phyloP scores from a whole-genome alignment of 1,139 yeast genomes.

The Nakaseomyces glabratus region DNA sequence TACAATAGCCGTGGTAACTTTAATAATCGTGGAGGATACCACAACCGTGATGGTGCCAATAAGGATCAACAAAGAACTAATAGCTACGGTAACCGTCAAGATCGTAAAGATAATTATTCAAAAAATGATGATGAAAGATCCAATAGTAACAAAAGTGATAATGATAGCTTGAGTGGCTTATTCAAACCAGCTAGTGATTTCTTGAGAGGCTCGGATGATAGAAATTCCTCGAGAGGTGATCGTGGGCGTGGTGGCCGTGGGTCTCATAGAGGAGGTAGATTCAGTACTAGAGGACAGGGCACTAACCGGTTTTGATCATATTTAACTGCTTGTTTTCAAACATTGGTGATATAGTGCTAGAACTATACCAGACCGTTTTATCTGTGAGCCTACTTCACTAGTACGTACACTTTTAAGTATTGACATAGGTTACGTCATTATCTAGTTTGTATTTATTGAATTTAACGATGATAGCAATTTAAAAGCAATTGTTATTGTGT shows the following conservation, averaged over 20 bases:
- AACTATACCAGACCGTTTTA: too few species aligned
- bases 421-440: too few species aligned
- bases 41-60: conserved; percentile 6
- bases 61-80: background rate
- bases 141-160: conserved; percentile 7
- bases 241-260: conserved; percentile 16
- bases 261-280: conserved; percentile 7
- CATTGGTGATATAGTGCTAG: too few species aligned
- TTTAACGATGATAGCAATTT: too few species aligned
- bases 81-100: conserved; percentile 8
- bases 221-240: conserved; percentile 3
- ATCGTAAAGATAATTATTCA: conserved; percentile 10
- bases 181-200: conserved; percentile 28
- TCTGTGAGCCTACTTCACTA: too few species aligned
- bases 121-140: conserved; percentile 1
- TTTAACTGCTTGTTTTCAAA: too few species aligned
- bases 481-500: too few species aligned
- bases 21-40: conserved; percentile 3
- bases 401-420: too few species aligned
- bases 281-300: conserved; percentile 9
- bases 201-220: conserved; percentile 11
- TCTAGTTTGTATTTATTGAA: too few species aligned
- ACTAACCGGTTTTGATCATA: too few species aligned
- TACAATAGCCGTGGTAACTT: conserved; percentile 6
- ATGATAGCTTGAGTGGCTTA: conserved; percentile 9